Base-by-base conservation (phyloP, 148 eudicot genomes). In the Vaccinium corymbosum region DNA sequence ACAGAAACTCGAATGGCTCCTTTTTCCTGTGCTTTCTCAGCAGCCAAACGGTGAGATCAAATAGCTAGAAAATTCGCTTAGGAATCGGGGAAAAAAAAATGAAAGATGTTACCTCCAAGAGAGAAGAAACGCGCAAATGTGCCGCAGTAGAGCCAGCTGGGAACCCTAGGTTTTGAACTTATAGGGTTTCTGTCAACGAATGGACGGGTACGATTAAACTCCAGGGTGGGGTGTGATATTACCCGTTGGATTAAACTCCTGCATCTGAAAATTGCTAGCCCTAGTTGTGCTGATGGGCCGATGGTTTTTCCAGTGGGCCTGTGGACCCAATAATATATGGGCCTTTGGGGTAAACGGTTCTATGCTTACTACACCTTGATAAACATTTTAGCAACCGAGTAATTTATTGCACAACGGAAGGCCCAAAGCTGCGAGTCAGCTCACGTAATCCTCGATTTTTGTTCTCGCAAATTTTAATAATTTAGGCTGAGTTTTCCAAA, bases 101-200 rank as follows among this genome's bases (percentile, higher is more conserved):
- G 83, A 70, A 82, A 59, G 12, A 82, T 70, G 12, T 70, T 82
- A 82, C 84, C 84, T 82, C 61, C 20, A 32, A 50, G 25, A 68
- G 29, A 25, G 55, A 4, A 29, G 13, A 56, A 22, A 4, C 0
- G 17, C 46, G 46, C 68, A 62, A 38, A 81, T 16, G 83, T 22
- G 59, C 27, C 57, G 64, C 84, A 29, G 17, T 50, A 1, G 22
- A 2, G 0, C 4, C 6, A 17, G 53, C 2, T 7, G 0, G 82
- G 42, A 80, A 56, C 52, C 52, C 72, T 38, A 80, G 52, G 72
- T 7, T 11, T 11, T 38, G 6, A 0, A 42, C 20, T 56, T 79
- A 61, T 20, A 59, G 4, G 38, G 35, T 38, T 61, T n/a, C 9
- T 0, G 11, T 20, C 6, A 71, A 80, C 2, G 7, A 62, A 1